These are phyloP conservation scores for Candida alai DNA, from an alignment of 805 yeast genomes.

Conservation along the genomic window DNA sequence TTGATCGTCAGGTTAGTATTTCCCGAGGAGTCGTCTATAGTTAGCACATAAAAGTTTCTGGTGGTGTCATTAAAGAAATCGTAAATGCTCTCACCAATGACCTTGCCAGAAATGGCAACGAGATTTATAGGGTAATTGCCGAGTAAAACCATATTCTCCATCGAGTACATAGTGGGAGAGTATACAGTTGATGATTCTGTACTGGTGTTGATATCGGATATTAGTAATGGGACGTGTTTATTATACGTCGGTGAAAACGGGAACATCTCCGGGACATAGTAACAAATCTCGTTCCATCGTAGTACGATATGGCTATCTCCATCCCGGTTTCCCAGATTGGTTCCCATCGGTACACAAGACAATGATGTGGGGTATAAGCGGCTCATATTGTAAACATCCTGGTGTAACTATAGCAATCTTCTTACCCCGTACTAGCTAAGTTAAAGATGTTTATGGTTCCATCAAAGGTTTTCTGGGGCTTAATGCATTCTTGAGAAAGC, in stretches of 20 bases:
- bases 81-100: conserved; percentile 27
- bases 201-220: conserved; percentile 24
- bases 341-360: too few species aligned
- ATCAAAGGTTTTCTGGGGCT: too few species aligned
- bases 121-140: conserved; percentile 32
- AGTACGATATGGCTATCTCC: conserved; percentile 31
- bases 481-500: too few species aligned
- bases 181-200: conserved; percentile 13
- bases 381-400: too few species aligned
- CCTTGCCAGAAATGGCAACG: conserved; percentile 24
- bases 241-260: conserved; percentile 26
- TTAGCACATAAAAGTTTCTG: too few species aligned
- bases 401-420: too few species aligned
- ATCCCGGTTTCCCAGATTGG: too few species aligned
- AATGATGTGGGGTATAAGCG: too few species aligned
- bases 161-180: too few species aligned
- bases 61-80: too few species aligned
- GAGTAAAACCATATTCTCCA: conserved; percentile 17
- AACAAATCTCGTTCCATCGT: conserved; percentile 22
- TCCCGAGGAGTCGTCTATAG: conserved; percentile 37
- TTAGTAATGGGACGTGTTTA: conserved; percentile 21
- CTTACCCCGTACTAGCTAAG: too few species aligned
- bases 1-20: conserved; percentile 20
- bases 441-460: too few species aligned
- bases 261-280: conserved; percentile 33